Percentiles rank a stretch among this genome's conserved stretches.
Conservation (phyloP, 2,329 filamentous ascomycete genomes). For the Didymella sp. region DNA sequence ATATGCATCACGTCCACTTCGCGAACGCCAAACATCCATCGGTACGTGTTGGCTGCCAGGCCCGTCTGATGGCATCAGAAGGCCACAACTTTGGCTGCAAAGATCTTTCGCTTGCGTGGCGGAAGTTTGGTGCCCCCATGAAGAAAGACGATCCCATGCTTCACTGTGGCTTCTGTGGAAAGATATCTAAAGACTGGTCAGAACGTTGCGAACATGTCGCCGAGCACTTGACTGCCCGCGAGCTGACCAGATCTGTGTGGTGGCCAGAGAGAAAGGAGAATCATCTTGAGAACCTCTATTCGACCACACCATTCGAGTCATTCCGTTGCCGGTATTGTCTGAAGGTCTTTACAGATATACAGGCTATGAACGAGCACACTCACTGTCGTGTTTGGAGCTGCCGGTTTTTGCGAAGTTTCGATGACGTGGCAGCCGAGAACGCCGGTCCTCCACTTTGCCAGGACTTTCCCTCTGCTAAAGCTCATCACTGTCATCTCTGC, state of each 20-base stretch:
- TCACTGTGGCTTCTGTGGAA: constrained; percentile 47
- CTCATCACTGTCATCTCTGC: constrained; percentile 47
- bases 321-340: constrained; percentile 46
- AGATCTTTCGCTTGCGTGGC: constrained; percentile 46
- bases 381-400: constrained; percentile 48
- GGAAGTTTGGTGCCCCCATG: constrained; percentile 45
- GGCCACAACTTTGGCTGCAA: constrained; percentile 47
- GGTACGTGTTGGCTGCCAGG: constrained; percentile 42
- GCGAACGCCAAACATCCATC: constrained; percentile 45
- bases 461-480: constrained; percentile 45
- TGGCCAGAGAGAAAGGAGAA: constrained; percentile 44
- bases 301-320: constrained; percentile 37
- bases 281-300: constrained; percentile 43
- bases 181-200: constrained; percentile 41
- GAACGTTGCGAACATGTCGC: constrained; percentile 45
- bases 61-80: constrained; percentile 37
- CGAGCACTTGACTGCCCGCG: constrained; percentile 41
- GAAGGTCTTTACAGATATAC: constrained; percentile 42
- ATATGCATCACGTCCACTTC: constrained; percentile 47
- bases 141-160: constrained; percentile 47
- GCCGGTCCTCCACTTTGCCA: constrained; percentile 41
- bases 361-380: constrained; percentile 43
- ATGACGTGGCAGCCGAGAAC: constrained; percentile 44
- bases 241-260: constrained; percentile 41
- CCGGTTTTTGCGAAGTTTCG: constrained; percentile 44